Evolutionary conservation across 306 rosid genomes (phyloP), one percentile per base, ranked within the genome.

Genomic region (Dalbergia oliveri): DNA sequence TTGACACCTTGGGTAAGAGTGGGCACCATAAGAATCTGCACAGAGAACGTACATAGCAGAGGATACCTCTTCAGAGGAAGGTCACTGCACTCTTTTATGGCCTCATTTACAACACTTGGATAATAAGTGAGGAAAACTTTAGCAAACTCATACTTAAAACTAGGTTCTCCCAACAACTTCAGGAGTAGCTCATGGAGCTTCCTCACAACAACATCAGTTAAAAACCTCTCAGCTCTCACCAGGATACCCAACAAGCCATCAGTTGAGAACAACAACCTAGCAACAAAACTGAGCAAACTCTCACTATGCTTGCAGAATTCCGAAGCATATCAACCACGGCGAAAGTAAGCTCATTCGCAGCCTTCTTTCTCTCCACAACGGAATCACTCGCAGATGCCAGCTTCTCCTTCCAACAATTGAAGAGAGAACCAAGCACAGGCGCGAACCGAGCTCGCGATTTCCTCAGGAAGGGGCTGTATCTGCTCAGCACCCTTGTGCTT

Each of bases 11-110:
- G 93, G 63, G 97, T 93, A 72, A 96, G 89, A 54, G 98, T 96
- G 67, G 98, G 97, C 73, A 96, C 99, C 1, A 98, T 93, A 80
- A 93, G 89, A 78, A 96, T 96, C 89, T 96, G 99, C 81, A 96
- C 99, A 37, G 98, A 89, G 89, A 96, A 96, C 34, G 89, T 85
- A 11, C 89, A 73, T 64, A 93, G 83, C 53, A 96, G 86, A 0
- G 97, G 88, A 82, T 89, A 86, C 76, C 72, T 91, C 88, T 81
- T 89, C 62, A 86, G 67, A 75, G 66, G 70, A 66, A 0, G 9
- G 60, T 96, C 90, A 2, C 16, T 81, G 82, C 60, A 16, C 75
- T 77, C 90, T 82, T 90, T 86, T 78, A 88, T 82, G 74, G 86
- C 93, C 80, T 87, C 91, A 78, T 69, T 87, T 75, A 96, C 87